Percentiles rank a stretch among this genome's conserved stretches.
phyloP scores from a whole-genome alignment of 371 early-diverging fungal species.

The Actinomortierella wolfii region DNA sequence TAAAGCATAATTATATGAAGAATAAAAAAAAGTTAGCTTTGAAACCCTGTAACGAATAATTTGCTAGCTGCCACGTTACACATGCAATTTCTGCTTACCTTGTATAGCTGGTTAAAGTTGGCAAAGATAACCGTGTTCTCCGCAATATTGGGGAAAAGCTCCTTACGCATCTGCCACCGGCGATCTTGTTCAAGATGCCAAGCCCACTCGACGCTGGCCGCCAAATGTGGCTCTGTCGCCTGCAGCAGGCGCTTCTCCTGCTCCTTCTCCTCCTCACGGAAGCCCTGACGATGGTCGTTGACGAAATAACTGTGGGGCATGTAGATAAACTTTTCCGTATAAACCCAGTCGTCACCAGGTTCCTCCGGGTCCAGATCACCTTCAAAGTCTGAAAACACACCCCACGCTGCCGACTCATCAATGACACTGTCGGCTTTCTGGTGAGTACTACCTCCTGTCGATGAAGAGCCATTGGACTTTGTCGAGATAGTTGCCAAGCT shows the following conservation, averaged over 20 bases:
- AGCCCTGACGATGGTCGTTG: slow-evolving; percentile 93
- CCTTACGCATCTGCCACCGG: slow-evolving; percentile 84
- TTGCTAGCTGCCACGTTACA: background rate
- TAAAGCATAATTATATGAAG: slow-evolving; percentile 1
- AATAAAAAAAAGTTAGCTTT: background rate
- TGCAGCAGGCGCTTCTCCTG: slow-evolving; percentile 44
- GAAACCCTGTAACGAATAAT: too few relatives aligned
- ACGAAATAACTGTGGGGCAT: slow-evolving; percentile 94
- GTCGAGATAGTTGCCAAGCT: background rate
- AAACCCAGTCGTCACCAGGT: slow-evolving; percentile 67
- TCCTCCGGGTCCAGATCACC: slow-evolving; percentile 83
- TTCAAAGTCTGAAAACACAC: slow-evolving; percentile 54
- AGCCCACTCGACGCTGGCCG: slow-evolving; percentile 46
- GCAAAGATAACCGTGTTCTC: slow-evolving; percentile 90
- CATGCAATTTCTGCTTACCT: slow-evolving; percentile 48
- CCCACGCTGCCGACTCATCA: too few relatives aligned
- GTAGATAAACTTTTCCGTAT: slow-evolving; percentile 89
- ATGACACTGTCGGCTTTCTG: slow-evolving; percentile 1
- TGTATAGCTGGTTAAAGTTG: slow-evolving; percentile 95
- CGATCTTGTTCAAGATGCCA: slow-evolving; percentile 84
- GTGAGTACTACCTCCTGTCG: too few relatives aligned
- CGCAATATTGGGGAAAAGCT: slow-evolving; percentile 82
- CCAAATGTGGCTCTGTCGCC: slow-evolving; percentile 39
- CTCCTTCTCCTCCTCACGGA: slow-evolving; percentile 76
- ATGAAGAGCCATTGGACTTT: background rate